phyloP scores from a whole-genome alignment of 2,329 filamentous ascomycete genomes.

The Teratosphaeria destructans region DNA sequence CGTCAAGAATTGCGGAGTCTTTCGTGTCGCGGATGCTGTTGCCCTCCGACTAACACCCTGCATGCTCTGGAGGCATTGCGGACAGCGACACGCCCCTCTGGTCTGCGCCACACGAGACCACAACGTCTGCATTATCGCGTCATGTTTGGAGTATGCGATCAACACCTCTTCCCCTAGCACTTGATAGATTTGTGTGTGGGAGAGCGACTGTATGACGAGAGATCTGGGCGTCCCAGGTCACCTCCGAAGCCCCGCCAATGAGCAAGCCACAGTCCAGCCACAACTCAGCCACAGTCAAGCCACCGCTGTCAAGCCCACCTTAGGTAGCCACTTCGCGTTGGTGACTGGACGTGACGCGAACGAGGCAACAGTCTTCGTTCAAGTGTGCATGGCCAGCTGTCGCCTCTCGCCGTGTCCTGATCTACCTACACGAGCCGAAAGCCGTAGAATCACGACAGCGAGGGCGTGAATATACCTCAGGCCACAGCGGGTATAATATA shows the following conservation, averaged over 20 bases:
- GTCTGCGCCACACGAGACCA: constrained; percentile 58
- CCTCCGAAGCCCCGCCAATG: neutral
- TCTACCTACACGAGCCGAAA: neutral
- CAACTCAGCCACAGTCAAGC: neutral
- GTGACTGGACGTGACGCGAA: neutral
- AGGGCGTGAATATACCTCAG: neutral
- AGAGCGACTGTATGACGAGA: neutral
- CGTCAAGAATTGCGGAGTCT: constrained; percentile 40
- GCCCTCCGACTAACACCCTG: constrained; percentile 41
- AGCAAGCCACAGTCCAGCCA: neutral
- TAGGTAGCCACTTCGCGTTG: neutral
- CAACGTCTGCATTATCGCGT: constrained; percentile 51
- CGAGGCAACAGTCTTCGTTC: neutral
- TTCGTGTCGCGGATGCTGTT: constrained; percentile 40
- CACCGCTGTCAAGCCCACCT: no score
- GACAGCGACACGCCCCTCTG: constrained; percentile 52
- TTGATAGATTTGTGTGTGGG: neutral
- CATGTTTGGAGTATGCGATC: constrained; percentile 4
- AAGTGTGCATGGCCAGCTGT: neutral
- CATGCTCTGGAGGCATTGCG: constrained; percentile 45
- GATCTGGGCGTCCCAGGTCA: neutral
- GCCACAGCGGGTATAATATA: no score
- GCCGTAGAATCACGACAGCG: neutral
- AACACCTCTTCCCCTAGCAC: neutral
- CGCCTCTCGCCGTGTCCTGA: neutral